Evolutionary conservation across 176 grass and related monocot species (phyloP).

Genomic region (Dendrocalamus sinicus): DNA sequence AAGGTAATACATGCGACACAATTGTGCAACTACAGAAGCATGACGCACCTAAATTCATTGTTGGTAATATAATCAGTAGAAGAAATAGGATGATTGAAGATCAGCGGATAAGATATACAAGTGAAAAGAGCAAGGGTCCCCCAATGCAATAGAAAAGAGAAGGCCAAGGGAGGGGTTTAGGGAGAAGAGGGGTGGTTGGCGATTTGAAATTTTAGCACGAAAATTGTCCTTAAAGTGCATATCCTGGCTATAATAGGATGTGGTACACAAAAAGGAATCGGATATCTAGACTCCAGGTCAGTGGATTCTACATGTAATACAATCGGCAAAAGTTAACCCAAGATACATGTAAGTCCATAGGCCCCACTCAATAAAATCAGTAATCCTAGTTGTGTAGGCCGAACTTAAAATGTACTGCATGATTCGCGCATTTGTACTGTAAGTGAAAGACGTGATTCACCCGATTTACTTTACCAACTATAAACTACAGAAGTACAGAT

Average conservation of each 20-base stretch:
- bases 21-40: constrained; percentile 1
- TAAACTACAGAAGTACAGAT: background rate
- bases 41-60: background rate
- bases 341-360: background rate
- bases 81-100: background rate
- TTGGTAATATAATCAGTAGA: background rate
- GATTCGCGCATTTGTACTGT: background rate
- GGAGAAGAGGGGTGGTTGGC: background rate
- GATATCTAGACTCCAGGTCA: background rate
- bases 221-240: background rate
- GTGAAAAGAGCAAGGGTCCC: background rate
- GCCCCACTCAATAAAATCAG: background rate
- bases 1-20: background rate
- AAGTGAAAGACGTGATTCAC: background rate
- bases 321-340: background rate
- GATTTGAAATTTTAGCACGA: background rate
- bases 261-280: background rate
- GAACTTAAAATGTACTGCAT: background rate
- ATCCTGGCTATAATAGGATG: background rate
- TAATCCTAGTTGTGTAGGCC: background rate
- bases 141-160: background rate
- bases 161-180: background rate
- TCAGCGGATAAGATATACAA: background rate
- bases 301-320: background rate
- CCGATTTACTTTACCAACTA: background rate